These are phyloP conservation scores for Suhomyces tanzawaensis DNA, from an alignment of 805 yeast genomes.

Conservation along the genomic window DNA sequence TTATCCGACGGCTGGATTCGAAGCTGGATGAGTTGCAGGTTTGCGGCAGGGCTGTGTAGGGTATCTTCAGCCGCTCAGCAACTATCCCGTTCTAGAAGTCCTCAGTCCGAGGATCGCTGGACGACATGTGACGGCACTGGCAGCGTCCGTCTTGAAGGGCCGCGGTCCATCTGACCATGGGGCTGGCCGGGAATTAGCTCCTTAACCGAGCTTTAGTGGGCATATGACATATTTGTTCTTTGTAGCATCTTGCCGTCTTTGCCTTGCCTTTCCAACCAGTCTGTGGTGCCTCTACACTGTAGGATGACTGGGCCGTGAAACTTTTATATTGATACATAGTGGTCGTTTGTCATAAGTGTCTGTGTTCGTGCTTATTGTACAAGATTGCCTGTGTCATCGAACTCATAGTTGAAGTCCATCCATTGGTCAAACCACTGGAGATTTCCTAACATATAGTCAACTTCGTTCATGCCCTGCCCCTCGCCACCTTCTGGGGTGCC, in stretches of 20 bases:
- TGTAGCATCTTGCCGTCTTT: not conserved
- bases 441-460: conserved; percentile 34
- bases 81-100: no score
- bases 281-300: not conserved
- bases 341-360: not conserved
- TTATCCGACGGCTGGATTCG: no score
- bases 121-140: no score
- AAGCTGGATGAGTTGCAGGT: no score
- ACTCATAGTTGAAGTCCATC: conserved; percentile 31
- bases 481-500: not conserved
- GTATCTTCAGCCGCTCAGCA: no score
- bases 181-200: no score
- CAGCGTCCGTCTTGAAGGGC: no score
- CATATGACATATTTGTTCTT: not conserved
- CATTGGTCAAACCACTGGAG: conserved; percentile 58
- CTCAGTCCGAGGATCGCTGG: no score
- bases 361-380: not conserved
- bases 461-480: conserved; percentile 2
- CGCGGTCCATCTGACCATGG: no score
- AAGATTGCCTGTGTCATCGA: not conserved
- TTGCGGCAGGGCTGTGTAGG: no score
- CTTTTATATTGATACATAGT: not conserved
- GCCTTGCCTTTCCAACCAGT: not conserved
- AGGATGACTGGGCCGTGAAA: not conserved
- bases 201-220: not conserved